Conservation (phyloP, 2,329 filamentous ascomycete genomes). For the Monosporascus cannonballus region DNA sequence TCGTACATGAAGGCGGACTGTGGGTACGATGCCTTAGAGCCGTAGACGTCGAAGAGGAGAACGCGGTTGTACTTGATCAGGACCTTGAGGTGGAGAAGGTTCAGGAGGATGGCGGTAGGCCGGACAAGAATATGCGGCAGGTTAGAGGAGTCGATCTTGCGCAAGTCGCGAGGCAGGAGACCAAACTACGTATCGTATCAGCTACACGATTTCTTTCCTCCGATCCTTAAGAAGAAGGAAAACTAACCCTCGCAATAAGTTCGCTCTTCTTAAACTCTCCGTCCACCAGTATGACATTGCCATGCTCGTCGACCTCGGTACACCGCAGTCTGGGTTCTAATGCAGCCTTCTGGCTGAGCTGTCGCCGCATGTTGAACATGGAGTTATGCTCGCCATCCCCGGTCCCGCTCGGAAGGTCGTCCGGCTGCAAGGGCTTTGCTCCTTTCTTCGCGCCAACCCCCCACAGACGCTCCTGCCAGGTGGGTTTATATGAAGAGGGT, state of each 20-base stretch:
- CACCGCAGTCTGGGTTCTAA: conserved; percentile 84
- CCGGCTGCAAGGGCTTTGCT: conserved; percentile 41
- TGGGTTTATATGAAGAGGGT: conserved; percentile 20
- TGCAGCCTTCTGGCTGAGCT: conserved; percentile 67
- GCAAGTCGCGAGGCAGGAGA: conserved; percentile 84
- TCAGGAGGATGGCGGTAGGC: conserved; percentile 87
- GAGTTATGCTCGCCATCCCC: conserved; percentile 54
- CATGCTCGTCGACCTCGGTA: conserved; percentile 90
- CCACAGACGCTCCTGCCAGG: conserved; percentile 47
- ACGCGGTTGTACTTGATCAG: conserved; percentile 93
- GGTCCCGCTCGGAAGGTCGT: conserved; percentile 52
- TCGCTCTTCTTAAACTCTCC: conserved; percentile 98
- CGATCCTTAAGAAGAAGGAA: background rate
- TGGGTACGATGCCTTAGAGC: conserved; percentile 87
- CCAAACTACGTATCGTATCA: conserved; percentile 59
- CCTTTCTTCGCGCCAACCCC: conserved; percentile 32
- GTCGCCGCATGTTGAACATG: conserved; percentile 64
- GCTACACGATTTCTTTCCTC: background rate
- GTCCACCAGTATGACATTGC: conserved; percentile 86
- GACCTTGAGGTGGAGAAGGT: conserved; percentile 91
- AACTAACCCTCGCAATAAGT: conserved; percentile 78
- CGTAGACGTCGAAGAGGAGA: conserved; percentile 92
- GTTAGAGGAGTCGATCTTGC: conserved; percentile 95
- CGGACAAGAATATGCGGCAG: conserved; percentile 93
- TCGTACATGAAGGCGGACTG: conserved; percentile 98